Base-by-base conservation (phyloP, 257 asterid genomes). In the Oldenlandia corymbosa region DNA sequence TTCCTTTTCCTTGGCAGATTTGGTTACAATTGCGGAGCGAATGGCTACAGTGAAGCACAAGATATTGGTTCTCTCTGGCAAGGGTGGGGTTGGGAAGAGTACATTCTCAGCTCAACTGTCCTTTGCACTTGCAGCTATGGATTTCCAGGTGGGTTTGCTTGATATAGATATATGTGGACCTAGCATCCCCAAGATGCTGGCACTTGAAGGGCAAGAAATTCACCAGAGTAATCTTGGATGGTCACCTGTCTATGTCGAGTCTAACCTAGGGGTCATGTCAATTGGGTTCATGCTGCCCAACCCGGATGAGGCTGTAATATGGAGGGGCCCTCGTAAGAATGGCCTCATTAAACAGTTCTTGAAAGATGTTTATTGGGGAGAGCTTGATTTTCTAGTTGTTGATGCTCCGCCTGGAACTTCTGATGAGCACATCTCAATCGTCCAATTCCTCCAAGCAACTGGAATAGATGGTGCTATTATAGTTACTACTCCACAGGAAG, bases 331-430 rank as follows among this genome's bases (percentile, higher is more conserved):
- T 8, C 93, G 91, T 41, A 91, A 91, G 77, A 86, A 81, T 23
- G 95, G 86, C 45, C 74, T 88, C 31, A 91, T 88, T 68, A 88
- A 83, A 75, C 95, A 91, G 63, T 91, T 91, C 62, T 67, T 86
- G 34, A 88, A 83, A 81, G 98, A 91, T 50, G 96, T 91, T 13
- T 51, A 86, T 10, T 88, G 94, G 99, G 94, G 95, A 1, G 97
- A 87, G 58, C 96, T 92, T 10, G 96, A 92, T 76, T 92, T 89
- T 72, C 88, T 92, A 7, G 73, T 87, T 51, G 95, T 92, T 24
- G 99, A 92, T 74, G 95, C 99, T 20, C 95, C 97, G 10, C 97
- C 97, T 14, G 99, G 99, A 27, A 92, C 97, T 55, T 92, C 99
- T 4, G 97, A 92, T 24, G 95, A 90, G 79, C 96, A 90, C 56